These are phyloP conservation scores for Paecilomyces sp. DNA, from an alignment of 2,329 filamentous ascomycete species.

Conservation along the genomic window DNA sequence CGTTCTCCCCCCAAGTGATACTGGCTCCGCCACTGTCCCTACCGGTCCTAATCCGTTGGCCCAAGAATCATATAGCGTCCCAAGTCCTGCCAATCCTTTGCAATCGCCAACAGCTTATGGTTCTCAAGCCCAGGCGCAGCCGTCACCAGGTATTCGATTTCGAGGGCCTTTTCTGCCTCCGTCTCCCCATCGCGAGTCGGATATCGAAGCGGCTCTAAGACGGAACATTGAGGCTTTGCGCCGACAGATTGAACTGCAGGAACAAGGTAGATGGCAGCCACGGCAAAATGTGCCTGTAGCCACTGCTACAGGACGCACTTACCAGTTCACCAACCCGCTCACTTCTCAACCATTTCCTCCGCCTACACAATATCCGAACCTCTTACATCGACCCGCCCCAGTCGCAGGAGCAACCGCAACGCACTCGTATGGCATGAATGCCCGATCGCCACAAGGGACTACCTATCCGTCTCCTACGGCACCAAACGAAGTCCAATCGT, in stretches of 20 bases:
- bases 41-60: conserved; percentile 2
- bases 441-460: not conserved
- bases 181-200: conserved; percentile 7
- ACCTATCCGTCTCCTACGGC: not conserved
- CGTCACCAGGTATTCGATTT: conserved; percentile 6
- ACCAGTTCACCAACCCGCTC: not conserved
- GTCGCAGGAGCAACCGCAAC: not conserved
- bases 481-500: not conserved
- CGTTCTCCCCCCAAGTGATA: conserved; percentile 32
- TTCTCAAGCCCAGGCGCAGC: not conserved
- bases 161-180: conserved; percentile 5
- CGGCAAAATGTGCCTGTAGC: conserved; percentile 1
- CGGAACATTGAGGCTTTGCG: conserved; percentile 15
- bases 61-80: not conserved
- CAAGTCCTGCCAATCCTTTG: not conserved
- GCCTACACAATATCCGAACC: not conserved
- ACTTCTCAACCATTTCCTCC: not conserved
- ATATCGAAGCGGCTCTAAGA: conserved; percentile 13
- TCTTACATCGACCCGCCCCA: not conserved
- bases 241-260: conserved; percentile 13
- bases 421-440: not conserved
- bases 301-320: not conserved
- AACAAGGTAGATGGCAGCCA: conserved; percentile 4
- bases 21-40: conserved; percentile 6
- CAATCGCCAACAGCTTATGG: not conserved